A percentile compares a stretch with the other conserved stretches of the same genome.
Conservation (phyloP, 1,284 basidiomycete genomes). For the Tremellales sp. region DNA sequence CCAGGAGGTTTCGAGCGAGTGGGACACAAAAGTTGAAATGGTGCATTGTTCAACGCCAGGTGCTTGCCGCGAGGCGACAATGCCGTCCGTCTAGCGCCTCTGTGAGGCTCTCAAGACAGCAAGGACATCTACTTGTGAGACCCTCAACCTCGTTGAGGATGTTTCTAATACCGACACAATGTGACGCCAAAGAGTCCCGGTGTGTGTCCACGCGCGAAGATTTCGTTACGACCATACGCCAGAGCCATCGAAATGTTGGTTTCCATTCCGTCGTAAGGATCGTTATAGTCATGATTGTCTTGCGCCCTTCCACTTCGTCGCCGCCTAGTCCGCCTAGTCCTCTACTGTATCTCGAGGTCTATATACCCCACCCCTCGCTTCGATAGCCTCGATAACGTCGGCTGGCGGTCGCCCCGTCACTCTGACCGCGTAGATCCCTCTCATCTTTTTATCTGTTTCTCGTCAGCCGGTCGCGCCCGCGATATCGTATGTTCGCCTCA, state of each 20-base stretch:
- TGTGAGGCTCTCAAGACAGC: too few relatives aligned
- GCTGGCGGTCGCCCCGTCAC: constrained; percentile 82
- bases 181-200: too few relatives aligned
- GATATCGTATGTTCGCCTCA: constrained; percentile 50
- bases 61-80: too few relatives aligned
- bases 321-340: constrained; percentile 32
- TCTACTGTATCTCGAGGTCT: constrained; percentile 42
- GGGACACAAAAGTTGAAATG: too few relatives aligned
- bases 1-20: too few relatives aligned
- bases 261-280: not conserved
- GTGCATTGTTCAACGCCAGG: too few relatives aligned
- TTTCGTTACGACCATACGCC: too few relatives aligned
- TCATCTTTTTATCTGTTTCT: constrained; percentile 69
- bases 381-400: constrained; percentile 64
- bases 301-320: not conserved
- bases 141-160: too few relatives aligned
- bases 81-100: too few relatives aligned
- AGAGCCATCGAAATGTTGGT: not conserved
- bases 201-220: too few relatives aligned
- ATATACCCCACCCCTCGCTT: constrained; percentile 39
- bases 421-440: constrained; percentile 81
- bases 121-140: too few relatives aligned
- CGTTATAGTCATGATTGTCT: not conserved
- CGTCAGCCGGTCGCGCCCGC: not conserved
- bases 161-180: too few relatives aligned